Percentiles rank a stretch among this genome's conserved stretches.
Evolutionary conservation across 2,329 filamentous ascomycete species (phyloP).

Genomic region (Ceratocystis lukuohia): DNA sequence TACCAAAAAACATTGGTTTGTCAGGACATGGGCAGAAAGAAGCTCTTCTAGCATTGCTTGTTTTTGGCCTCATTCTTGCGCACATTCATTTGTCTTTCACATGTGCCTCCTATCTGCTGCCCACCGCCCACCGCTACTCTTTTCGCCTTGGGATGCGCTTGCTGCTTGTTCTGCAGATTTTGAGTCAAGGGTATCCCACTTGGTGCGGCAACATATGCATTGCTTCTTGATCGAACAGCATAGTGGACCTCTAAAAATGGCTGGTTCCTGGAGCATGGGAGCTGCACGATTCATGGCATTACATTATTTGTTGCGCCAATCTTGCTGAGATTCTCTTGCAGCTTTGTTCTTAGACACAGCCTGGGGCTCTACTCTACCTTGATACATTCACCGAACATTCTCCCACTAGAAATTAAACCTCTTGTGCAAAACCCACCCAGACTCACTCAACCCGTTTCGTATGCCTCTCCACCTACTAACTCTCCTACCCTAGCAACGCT

Average conservation of each 20-base stretch:
- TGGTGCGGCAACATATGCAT: not conserved
- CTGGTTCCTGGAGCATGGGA: not conserved
- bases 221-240: not conserved
- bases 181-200: constrained; percentile 5
- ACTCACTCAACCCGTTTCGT: not conserved
- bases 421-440: not conserved
- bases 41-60: not conserved
- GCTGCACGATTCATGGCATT: not conserved
- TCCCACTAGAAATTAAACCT: not conserved
- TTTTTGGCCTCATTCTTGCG: not conserved
- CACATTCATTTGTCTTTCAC: not conserved
- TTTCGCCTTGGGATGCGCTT: not conserved
- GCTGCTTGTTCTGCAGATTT: constrained; percentile 3
- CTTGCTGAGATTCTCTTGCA: not conserved
- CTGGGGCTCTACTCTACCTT: too few species aligned
- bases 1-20: not conserved
- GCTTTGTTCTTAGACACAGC: not conserved
- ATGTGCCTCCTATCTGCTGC: not conserved
- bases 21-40: not conserved
- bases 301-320: not conserved
- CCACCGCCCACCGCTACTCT: not conserved
- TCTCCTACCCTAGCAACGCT: constrained; percentile 26
- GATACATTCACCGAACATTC: not conserved
- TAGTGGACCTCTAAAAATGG: not conserved
- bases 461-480: not conserved